Conservation (phyloP, 345 rosid genomes). For the Linum lewisii region DNA sequence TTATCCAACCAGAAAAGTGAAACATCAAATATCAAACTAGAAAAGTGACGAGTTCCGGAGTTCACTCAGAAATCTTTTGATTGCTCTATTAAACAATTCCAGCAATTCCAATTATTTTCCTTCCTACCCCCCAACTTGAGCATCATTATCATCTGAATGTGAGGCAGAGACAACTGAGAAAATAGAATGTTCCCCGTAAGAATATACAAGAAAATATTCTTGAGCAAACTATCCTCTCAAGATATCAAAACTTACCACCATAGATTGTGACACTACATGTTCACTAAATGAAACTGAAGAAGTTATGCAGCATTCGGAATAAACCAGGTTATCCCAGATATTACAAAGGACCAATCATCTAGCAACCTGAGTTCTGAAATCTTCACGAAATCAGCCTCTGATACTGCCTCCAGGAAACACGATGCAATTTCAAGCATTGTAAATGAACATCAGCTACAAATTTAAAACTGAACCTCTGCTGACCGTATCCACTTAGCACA, state of each 20-base stretch:
- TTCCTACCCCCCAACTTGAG: conserved; percentile 5
- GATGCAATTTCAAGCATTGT: neutral
- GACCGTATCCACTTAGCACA: too few relatives aligned
- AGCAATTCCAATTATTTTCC: neutral
- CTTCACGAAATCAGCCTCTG: conserved; percentile 8
- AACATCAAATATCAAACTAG: too few relatives aligned
- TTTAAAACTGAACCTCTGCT: conserved; percentile 6
- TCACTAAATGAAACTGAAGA: conserved; percentile 15
- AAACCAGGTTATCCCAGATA: conserved; percentile 18
- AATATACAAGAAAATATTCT: conserved; percentile 8
- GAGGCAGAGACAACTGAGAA: conserved; percentile 9
- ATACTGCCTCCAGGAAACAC: conserved; percentile 1
- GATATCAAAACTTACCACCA: conserved; percentile 10
- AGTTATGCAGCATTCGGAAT: conserved; percentile 17
- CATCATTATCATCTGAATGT: conserved; percentile 7
- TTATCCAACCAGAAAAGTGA: too few relatives aligned
- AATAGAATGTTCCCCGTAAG: conserved; percentile 8
- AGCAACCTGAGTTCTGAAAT: conserved; percentile 9
- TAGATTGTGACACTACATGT: conserved; percentile 17
- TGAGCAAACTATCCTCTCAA: conserved; percentile 11
- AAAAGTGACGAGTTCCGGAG: too few relatives aligned
- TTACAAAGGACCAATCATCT: conserved; percentile 16
- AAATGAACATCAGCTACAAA: neutral
- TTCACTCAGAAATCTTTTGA: too few relatives aligned
- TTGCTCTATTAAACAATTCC: too few relatives aligned